Evolutionary conservation across 2,329 filamentous ascomycete species (phyloP).

Genomic region (Alternaria conjuncta): DNA sequence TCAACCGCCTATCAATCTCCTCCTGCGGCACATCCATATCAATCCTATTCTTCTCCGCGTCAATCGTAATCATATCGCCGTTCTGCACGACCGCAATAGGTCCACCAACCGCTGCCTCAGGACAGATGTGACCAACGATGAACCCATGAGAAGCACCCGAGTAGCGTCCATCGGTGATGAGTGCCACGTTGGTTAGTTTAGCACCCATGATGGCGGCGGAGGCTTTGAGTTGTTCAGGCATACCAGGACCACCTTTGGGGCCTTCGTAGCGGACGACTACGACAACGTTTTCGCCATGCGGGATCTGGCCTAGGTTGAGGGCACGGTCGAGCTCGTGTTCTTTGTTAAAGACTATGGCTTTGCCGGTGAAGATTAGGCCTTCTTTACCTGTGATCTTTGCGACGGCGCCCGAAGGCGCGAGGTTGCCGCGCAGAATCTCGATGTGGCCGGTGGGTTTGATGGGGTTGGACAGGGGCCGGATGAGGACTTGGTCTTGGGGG

Average conservation of each 20-base stretch:
- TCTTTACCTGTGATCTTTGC: conserved; percentile 98
- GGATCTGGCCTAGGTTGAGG: conserved; percentile 72
- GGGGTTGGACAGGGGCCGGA: conserved; percentile 78
- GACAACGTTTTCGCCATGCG: conserved; percentile 80
- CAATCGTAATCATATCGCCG: conserved; percentile 85
- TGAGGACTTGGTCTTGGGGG: conserved; percentile 80
- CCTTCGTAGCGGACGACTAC: conserved; percentile 93
- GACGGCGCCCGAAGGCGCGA: conserved; percentile 87
- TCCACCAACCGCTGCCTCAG: conserved; percentile 87
- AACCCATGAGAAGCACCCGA: conserved; percentile 89
- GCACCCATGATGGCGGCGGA: conserved; percentile 93
- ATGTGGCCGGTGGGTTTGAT: conserved; percentile 89
- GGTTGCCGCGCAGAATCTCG: conserved; percentile 84
- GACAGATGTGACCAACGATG: conserved; percentile 91
- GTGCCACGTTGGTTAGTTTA: conserved; percentile 81
- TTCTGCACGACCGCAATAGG: conserved; percentile 83
- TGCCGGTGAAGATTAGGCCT: conserved; percentile 79
- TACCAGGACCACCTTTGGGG: conserved; percentile 89
- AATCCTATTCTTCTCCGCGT: conserved; percentile 75
- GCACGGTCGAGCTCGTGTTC: conserved; percentile 80
- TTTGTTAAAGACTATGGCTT: conserved; percentile 84
- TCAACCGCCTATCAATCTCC: conserved; percentile 70
- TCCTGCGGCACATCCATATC: conserved; percentile 75
- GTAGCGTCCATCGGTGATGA: conserved; percentile 93
- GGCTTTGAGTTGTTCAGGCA: conserved; percentile 93